Percentiles rank a stretch among this genome's conserved stretches.
Conservation (phyloP, 2,329 filamentous ascomycete genomes). For the Alternaria viburni region DNA sequence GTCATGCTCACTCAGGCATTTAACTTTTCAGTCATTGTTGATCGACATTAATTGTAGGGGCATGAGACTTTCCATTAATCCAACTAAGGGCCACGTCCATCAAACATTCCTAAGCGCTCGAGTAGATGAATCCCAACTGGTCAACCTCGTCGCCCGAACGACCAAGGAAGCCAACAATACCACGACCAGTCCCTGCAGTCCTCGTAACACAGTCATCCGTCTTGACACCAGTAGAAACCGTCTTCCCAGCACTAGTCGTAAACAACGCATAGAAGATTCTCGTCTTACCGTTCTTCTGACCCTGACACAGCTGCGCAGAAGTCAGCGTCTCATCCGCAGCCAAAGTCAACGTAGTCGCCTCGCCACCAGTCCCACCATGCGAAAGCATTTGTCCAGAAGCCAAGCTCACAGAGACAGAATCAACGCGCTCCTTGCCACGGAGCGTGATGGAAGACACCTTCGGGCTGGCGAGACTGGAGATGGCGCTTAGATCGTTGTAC, state of each 20-base stretch:
- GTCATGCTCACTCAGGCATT: not conserved
- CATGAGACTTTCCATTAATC: not conserved
- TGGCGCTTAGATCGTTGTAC: slow-evolving; percentile 61
- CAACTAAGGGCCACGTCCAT: not conserved
- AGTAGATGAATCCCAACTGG: slow-evolving; percentile 53
- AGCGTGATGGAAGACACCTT: slow-evolving; percentile 53
- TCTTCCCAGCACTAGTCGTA: slow-evolving; percentile 59
- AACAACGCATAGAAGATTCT: slow-evolving; percentile 63
- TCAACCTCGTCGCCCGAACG: slow-evolving; percentile 63
- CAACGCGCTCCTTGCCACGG: slow-evolving; percentile 57
- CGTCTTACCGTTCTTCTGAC: slow-evolving; percentile 53
- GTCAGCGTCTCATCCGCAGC: slow-evolving; percentile 57
- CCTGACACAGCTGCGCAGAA: slow-evolving; percentile 59
- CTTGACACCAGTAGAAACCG: slow-evolving; percentile 53
- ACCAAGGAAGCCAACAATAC: slow-evolving; percentile 62
- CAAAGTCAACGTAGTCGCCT: slow-evolving; percentile 52
- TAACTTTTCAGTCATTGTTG: not conserved
- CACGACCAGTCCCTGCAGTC: slow-evolving; percentile 57
- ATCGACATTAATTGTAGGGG: not conserved
- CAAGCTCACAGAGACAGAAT: slow-evolving; percentile 58
- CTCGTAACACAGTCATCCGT: slow-evolving; percentile 58
- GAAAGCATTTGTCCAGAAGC: slow-evolving; percentile 56
- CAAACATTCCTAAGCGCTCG: slow-evolving; percentile 6
- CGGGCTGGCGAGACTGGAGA: slow-evolving; percentile 44
- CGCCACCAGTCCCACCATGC: slow-evolving; percentile 63